A percentile compares a stretch with the other conserved stretches of the same genome.
Evolutionary conservation across 208 protist species (phyloP).

Genomic region (Leishmania amazonensis): DNA sequence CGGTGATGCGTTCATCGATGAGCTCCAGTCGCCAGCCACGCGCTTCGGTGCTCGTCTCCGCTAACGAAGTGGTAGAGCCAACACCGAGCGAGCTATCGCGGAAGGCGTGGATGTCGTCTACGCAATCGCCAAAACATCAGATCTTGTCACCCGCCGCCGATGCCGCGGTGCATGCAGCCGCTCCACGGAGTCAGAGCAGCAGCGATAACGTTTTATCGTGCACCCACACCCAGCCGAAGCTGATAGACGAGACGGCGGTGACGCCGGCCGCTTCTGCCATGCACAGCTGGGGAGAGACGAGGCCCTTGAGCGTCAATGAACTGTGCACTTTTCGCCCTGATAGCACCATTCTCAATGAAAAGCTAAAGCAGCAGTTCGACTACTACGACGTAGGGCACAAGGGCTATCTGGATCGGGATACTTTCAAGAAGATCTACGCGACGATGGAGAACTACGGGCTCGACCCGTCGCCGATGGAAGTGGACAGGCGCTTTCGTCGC

Average conservation of each 20-base stretch:
- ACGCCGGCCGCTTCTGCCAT: not conserved
- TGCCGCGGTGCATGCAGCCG: not conserved
- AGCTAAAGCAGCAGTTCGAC: constrained; percentile 65
- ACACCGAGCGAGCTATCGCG: not conserved
- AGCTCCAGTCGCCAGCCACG: not conserved
- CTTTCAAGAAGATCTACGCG: constrained; percentile 74
- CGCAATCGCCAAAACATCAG: not conserved
- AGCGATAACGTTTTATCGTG: not conserved
- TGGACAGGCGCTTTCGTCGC: constrained; percentile 53
- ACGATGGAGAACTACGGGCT: constrained; percentile 84
- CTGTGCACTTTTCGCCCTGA: not conserved
- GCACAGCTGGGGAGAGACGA: not conserved
- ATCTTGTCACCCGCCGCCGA: not conserved
- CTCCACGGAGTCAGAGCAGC: not conserved
- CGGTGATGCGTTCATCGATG: too few relatives aligned
- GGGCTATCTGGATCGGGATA: constrained; percentile 71
- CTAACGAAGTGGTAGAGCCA: constrained; percentile 4
- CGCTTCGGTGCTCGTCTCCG: not conserved
- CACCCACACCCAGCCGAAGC: not conserved
- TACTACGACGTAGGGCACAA: constrained; percentile 56
- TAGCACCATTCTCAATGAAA: constrained; percentile 46
- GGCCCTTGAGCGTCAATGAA: not conserved
- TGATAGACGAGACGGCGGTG: not conserved
- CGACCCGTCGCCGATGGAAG: constrained; percentile 47
- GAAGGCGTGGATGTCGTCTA: not conserved